Percentiles rank a stretch among this genome's conserved stretches.
Evolutionary conservation across 345 rosid genomes (phyloP).

Genomic region (Orychophragmus violaceus): DNA sequence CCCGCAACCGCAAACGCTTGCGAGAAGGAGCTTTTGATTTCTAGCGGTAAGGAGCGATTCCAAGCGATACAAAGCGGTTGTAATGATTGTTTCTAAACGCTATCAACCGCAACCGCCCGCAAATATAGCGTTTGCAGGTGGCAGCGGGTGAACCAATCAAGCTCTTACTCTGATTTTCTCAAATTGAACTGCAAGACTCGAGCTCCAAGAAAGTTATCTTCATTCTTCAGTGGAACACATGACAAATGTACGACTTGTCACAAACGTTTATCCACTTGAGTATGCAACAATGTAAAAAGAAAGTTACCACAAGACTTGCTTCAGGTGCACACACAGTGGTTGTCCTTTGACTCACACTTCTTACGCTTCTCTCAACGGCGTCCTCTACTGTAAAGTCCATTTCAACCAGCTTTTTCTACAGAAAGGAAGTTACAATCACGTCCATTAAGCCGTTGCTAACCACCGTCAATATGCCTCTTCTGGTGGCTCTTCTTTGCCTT

Average conservation of each 20-base stretch:
- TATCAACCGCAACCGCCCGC: too few species aligned
- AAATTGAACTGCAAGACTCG: slow-evolving; percentile 47
- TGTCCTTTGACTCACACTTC: slow-evolving; percentile 85
- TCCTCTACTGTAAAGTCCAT: slow-evolving; percentile 92
- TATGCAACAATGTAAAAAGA: slow-evolving; percentile 85
- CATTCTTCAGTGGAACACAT: too few species aligned
- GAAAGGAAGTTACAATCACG: slow-evolving; percentile 82
- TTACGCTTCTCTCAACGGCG: slow-evolving; percentile 82
- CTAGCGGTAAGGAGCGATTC: too few species aligned
- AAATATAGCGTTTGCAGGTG: too few species aligned
- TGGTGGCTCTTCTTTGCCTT: slow-evolving; percentile 34
- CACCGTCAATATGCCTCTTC: slow-evolving; percentile 52
- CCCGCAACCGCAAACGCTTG: too few species aligned
- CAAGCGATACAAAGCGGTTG: too few species aligned
- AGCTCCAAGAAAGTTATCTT: slow-evolving; percentile 69
- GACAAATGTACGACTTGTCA: slow-evolving; percentile 84
- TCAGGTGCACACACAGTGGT: slow-evolving; percentile 81
- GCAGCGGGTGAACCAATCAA: too few species aligned
- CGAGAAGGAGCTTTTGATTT: too few species aligned
- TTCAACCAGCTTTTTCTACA: slow-evolving; percentile 87
- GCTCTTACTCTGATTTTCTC: background rate
- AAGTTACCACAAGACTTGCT: slow-evolving; percentile 80
- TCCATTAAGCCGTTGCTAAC: slow-evolving; percentile 70
- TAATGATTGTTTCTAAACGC: too few species aligned
- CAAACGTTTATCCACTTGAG: slow-evolving; percentile 82